phyloP scores from a whole-genome alignment of 345 rosid genomes.

The Cardamine occulta region DNA sequence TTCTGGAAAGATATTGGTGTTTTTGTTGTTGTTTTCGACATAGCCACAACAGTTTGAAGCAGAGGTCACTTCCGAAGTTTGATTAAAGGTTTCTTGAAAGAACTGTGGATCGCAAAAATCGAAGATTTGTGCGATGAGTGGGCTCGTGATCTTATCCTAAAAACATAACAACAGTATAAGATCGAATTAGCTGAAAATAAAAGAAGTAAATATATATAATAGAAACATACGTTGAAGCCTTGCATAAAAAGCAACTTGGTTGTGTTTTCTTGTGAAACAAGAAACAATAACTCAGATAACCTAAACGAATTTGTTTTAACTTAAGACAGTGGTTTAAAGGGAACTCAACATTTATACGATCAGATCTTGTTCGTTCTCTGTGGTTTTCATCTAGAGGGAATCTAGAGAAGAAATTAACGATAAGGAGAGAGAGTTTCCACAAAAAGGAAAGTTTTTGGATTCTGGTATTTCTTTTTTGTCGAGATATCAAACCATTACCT shows the following conservation, averaged over 20 bases:
- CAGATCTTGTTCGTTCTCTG: conserved; percentile 21
- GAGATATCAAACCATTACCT: conserved; percentile 20
- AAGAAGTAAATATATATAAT: not conserved
- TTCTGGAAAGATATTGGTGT: conserved; percentile 19
- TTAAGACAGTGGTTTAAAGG: conserved; percentile 11
- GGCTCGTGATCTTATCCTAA: conserved; percentile 85
- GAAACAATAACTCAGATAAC: not conserved
- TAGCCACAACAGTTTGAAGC: conserved; percentile 62
- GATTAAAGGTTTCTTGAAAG: conserved; percentile 63
- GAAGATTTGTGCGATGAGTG: conserved; percentile 68
- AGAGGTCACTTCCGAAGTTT: conserved; percentile 75
- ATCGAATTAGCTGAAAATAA: not conserved
- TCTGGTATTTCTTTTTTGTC: conserved; percentile 29
- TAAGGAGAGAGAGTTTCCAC: conserved; percentile 32
- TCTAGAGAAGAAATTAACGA: conserved; percentile 15
- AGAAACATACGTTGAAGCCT: conserved; percentile 31
- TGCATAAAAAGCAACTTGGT: conserved; percentile 35
- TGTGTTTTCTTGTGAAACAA: conserved; percentile 24
- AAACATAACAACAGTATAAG: conserved; percentile 21
- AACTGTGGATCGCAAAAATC: conserved; percentile 74
- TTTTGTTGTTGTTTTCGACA: conserved; percentile 50
- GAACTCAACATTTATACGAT: conserved; percentile 15
- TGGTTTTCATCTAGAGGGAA: conserved; percentile 27
- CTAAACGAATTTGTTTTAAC: not conserved
- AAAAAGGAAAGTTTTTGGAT: conserved; percentile 38